Conservation (phyloP, 2,329 filamentous ascomycete genomes). For the Ceratocystis eucalypticola region DNA sequence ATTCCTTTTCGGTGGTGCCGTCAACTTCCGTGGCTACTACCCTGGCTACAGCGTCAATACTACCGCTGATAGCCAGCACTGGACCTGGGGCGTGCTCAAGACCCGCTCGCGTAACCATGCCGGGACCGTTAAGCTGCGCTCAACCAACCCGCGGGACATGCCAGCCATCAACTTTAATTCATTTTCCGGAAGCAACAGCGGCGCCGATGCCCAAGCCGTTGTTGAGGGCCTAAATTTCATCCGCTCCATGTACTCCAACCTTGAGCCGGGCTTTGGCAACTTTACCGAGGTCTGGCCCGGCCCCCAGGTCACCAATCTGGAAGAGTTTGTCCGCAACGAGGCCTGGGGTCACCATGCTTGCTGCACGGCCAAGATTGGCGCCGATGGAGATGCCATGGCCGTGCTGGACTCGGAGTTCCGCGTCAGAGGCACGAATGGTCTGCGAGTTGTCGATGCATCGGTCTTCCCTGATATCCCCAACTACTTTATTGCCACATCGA, state of each 20-base stretch:
- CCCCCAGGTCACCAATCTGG: constrained; percentile 20
- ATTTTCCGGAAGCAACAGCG: constrained; percentile 34
- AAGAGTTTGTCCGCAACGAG: constrained; percentile 28
- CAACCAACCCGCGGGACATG: constrained; percentile 47
- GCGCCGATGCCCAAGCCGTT: constrained; percentile 31
- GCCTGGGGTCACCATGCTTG: constrained; percentile 45
- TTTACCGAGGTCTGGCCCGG: constrained; percentile 17
- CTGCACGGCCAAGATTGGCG: constrained; percentile 43
- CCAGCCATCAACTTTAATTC: constrained; percentile 49
- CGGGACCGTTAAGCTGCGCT: constrained; percentile 49
- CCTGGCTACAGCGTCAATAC: constrained; percentile 38
- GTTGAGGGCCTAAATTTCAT: constrained; percentile 27
- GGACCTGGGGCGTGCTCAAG: constrained; percentile 37
- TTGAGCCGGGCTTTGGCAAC: constrained; percentile 21
- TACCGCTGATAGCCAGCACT: constrained; percentile 31
- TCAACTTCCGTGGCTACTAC: constrained; percentile 43
- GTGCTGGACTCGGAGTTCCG: constrained; percentile 45
- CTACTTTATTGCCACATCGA: constrained; percentile 35
- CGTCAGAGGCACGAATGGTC: constrained; percentile 39
- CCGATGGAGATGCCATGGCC: constrained; percentile 39
- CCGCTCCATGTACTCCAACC: constrained; percentile 21
- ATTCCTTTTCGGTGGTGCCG: constrained; percentile 41
- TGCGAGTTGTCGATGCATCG: constrained; percentile 50
- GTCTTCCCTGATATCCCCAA: constrained; percentile 41
- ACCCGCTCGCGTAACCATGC: constrained; percentile 40